A percentile compares a stretch with the other conserved stretches of the same genome.
Conservation (phyloP, 768 basidiomycete species). For the Favolaschia claudopus region DNA sequence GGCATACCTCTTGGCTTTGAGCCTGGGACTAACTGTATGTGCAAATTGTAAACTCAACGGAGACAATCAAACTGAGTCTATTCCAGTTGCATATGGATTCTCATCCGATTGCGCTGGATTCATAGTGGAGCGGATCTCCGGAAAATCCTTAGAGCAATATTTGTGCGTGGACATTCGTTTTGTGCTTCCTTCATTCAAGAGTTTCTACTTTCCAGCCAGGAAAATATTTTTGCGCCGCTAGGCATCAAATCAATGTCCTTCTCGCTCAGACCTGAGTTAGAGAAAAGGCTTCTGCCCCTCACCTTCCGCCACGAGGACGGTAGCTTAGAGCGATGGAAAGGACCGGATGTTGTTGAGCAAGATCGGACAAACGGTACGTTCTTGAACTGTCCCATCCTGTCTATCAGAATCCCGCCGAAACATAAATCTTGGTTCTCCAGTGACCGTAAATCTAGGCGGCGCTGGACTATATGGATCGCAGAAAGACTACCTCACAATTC, state of each 20-base stretch:
- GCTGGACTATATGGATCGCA: conserved; percentile 28
- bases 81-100: conserved; percentile 38
- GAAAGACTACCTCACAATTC: conserved; percentile 31
- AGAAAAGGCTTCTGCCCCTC: conserved; percentile 18
- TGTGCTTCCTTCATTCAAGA: background rate
- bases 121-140: conserved; percentile 35
- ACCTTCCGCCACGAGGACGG: conserved; percentile 23
- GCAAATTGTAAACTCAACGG: too few relatives aligned
- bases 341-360: conserved; percentile 11
- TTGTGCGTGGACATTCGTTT: conserved; percentile 34
- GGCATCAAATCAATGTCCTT: conserved; percentile 31
- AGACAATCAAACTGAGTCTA: background rate
- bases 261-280: conserved; percentile 26
- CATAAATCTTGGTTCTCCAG: conserved; percentile 6
- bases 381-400: too few relatives aligned
- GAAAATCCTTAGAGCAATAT: conserved; percentile 36
- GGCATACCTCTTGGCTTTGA: conserved; percentile 37
- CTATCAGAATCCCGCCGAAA: background rate
- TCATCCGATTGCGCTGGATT: conserved; percentile 35
- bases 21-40: conserved; percentile 39
- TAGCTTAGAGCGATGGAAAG: conserved; percentile 17
- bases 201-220: conserved; percentile 22
- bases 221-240: conserved; percentile 31
- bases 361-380: conserved; percentile 27
- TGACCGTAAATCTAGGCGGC: conserved; percentile 28